Base-by-base conservation (phyloP, 2,329 filamentous ascomycete species). In the Aspergillus pseudoglaucus region DNA sequence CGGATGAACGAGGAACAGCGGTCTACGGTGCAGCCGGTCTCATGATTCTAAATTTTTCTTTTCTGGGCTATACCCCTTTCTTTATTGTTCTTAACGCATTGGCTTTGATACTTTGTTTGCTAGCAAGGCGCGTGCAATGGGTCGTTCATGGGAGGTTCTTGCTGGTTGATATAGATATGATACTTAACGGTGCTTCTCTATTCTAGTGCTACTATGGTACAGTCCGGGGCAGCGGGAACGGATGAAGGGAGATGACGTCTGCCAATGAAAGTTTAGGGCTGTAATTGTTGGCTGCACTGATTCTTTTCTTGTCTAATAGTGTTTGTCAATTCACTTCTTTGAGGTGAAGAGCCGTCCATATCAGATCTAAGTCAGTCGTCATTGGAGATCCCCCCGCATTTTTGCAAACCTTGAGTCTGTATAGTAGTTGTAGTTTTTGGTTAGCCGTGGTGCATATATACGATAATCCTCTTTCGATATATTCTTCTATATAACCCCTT, bases 11-110 rank as follows among this genome's bases (percentile, higher is more conserved):
- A 57, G 40, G 58, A 63, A 40, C 53, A 57, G 30, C 50, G 55
- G 1, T 55, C 59, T 18, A 52, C 61, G 14, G 61, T 68, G 38
- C 62, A 64, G 49, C 58, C 58, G 6, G 65, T 67, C 4, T 67
- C 64, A 8, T 67, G 47, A 61, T 18, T 30, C 44, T 44, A 23
- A 35, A 42, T 25, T 23, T 25, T 33, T 18, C 6, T 37, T 37
- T 37, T 35, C 9, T 35, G 14, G 6, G 14, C 15, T 35, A n/a
- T 35, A n/a, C n/a, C 33, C 33, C n/a, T 35, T n/a, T 35, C 14
- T n/a, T 35, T 22, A 39, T 14, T 39, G 10, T 43, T 44, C 35
- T 22, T 23, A 30, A 30, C 12, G 25, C 25, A 30, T 30, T 30
- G 4, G 9, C 12, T 30, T 30, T 30, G 4, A 9, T 43, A 35